A percentile compares a stretch with the other conserved stretches of the same genome.
These are phyloP conservation scores for Lipomyces lipofer DNA, from an alignment of 805 yeast genomes.

Conservation along the genomic window DNA sequence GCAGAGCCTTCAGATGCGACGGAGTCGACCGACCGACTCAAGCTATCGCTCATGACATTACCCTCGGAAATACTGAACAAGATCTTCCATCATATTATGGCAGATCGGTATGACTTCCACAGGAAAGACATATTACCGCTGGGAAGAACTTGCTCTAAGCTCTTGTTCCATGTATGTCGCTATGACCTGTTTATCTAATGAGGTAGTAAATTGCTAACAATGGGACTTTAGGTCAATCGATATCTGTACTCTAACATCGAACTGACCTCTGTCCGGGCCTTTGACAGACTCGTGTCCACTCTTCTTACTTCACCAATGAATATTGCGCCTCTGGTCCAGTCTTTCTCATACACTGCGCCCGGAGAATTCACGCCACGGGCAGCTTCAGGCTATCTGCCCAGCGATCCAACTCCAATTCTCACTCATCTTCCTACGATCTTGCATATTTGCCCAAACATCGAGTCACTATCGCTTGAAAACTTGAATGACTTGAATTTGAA, in stretches of 20 bases:
- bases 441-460: slow-evolving; percentile 28
- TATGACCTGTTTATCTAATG: background rate
- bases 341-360: slow-evolving; percentile 26
- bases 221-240: slow-evolving; percentile 21
- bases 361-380: slow-evolving; percentile 32
- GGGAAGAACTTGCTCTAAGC: slow-evolving; percentile 21
- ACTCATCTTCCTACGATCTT: slow-evolving; percentile 30
- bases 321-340: slow-evolving; percentile 26
- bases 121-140: slow-evolving; percentile 14
- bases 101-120: slow-evolving; percentile 10
- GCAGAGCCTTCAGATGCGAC: background rate
- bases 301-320: slow-evolving; percentile 25
- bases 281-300: slow-evolving; percentile 29
- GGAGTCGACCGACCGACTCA: background rate
- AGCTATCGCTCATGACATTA: slow-evolving; percentile 5
- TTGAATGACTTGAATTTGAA: slow-evolving; percentile 20
- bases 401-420: slow-evolving; percentile 24
- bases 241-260: slow-evolving; percentile 21
- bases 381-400: slow-evolving; percentile 31
- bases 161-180: slow-evolving; percentile 18
- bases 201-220: background rate
- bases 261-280: slow-evolving; percentile 14
- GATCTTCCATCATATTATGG: slow-evolving; percentile 15
- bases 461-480: slow-evolving; percentile 26
- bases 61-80: slow-evolving; percentile 18